Evolutionary conservation across 169 alveolate genomes (phyloP), one percentile per base, ranked within the genome.

Genomic region (Plasmodium cynomolgi): DNA sequence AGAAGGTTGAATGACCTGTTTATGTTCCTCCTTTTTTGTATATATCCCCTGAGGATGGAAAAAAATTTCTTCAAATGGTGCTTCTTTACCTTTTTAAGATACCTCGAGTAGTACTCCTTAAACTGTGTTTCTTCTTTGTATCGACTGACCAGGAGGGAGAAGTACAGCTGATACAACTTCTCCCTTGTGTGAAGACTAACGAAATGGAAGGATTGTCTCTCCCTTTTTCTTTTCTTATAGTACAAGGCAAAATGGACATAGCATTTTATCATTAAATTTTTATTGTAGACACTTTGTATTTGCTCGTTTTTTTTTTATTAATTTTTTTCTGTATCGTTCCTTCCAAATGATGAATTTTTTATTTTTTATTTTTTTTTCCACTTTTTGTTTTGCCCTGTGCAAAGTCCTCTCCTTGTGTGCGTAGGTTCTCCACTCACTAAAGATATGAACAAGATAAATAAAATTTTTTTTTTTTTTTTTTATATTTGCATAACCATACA

Each of bases 361-460:
- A 47, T 85, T 84, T 84, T 44, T 84, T 74, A 29, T 84, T 74
- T 74, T 73, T 44, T 33, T 72, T 11, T 47, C 84, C 20, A 85
- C 26, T 77, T 20, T 85, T 39, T 75, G 56, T 34, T 33, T 85
- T 17, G 68, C 33, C 23, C 20, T 26, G 58, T 44, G 31, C 29
- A 85, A 23, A 2, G n/a, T 31, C 62, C 3, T 85, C 37, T 74
- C 81, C 41, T 20, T 85, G 29, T 85, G 7, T 31, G 93, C 44
- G 68, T 74, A 85, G 62, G 79, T 75, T 75, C 81, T 85, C 93
- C 93, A 85, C 41, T 85, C 93, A 31, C 79, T 85, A 75, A 85
- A 68, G 54, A 85, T 85, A 85, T 85, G 93, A 17, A 85, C 44
- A 75, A 37, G 44, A 2, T 85, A 85, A 74, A 85, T 85, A 44